Conservation (phyloP, 495 filamentous ascomycete genomes). For the Tuber brumale region DNA sequence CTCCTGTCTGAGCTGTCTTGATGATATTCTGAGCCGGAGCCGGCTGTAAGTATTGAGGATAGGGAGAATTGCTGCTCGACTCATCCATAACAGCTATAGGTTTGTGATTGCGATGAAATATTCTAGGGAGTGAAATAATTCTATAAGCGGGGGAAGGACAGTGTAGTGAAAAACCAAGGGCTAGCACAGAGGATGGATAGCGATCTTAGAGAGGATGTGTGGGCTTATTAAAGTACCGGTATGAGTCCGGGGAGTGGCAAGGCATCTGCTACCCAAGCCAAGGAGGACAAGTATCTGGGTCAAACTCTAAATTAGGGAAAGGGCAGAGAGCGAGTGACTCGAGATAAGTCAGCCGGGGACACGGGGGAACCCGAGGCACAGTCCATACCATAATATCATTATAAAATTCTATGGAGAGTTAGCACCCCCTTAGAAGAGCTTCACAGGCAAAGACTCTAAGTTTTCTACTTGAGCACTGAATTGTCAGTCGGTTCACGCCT, state of each 20-base stretch:
- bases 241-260: not conserved
- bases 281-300: too few species aligned
- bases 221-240: not conserved
- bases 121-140: not conserved
- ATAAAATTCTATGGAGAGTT: too few species aligned
- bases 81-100: not conserved
- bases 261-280: too few species aligned
- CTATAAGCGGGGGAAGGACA: not conserved
- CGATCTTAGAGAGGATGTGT: not conserved
- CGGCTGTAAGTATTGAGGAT: slow-evolving; percentile 18
- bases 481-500: not conserved
- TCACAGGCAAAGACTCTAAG: not conserved
- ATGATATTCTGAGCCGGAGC: slow-evolving; percentile 33
- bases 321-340: too few species aligned
- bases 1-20: slow-evolving; percentile 36
- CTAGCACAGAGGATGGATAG: not conserved
- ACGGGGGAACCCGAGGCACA: too few species aligned
- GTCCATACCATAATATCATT: too few species aligned
- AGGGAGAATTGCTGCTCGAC: slow-evolving; percentile 9
- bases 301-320: too few species aligned
- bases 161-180: not conserved
- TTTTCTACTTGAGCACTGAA: not conserved
- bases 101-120: not conserved
- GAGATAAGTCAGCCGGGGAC: not conserved
- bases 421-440: not conserved